Evolutionary conservation across 495 filamentous ascomycete species (phyloP), one percentile per base, ranked within the genome.

Genomic region (Cladorrhinum samala): DNA sequence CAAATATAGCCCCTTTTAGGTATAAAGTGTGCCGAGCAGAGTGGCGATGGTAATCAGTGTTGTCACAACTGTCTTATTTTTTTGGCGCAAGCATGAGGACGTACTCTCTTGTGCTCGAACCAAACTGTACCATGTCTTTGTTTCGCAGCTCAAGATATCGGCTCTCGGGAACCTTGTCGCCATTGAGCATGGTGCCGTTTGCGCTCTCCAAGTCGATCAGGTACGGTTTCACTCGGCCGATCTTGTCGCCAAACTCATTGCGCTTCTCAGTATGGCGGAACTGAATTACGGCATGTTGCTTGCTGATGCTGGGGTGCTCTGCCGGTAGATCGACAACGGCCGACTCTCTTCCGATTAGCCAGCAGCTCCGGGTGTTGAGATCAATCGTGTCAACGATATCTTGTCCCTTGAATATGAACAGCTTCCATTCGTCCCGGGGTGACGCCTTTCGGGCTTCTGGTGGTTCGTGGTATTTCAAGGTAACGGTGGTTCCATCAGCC

Each of bases 381-480:
- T 88, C 81, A 18, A 96, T 77, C 7, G 88, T 91, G 52, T 92
- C 86, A 27, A 96, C 61, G 7, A 93, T 72, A 47, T 91, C 86
- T 23, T 77, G 59, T 11, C 84, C 87, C 64, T 96, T 96, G 80
- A 99, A 99, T 16, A 95, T 81, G 64, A 95, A 99, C 27, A 99
- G 70, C 38, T 88, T 87, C 90, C 91, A 97, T 30, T 80, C 72
- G 57, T 89, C 81, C 43, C 84, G 84, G 0, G 84, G 60, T 0
- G 92, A 80, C 0, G 93, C 88, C 52, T 95, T 94, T 50, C 93
- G 88, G 18, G 91, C 87, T 71, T 97, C 93, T 17, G 89, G 75
- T 3, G 93, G 93, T 69, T 99, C 93, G 68, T 95, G 84, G 72
- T 99, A 97, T 74, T 97, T 97, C 18, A 99, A 75, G 2, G 89